phyloP scores from a whole-genome alignment of 2,329 filamentous ascomycete genomes.

The Cercospora sp. region DNA sequence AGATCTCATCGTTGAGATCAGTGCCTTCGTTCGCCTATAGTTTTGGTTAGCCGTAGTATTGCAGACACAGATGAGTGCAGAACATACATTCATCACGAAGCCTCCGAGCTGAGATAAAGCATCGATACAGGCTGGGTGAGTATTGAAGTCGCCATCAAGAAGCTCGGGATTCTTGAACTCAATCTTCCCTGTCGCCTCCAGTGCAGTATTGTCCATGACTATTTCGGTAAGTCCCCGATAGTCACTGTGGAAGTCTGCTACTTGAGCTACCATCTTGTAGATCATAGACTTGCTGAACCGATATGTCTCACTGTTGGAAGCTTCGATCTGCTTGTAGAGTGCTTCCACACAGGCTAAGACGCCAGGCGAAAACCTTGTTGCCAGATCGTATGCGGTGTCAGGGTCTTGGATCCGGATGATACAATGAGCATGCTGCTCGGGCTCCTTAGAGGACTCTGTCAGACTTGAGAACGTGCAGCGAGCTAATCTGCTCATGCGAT shows the following conservation, averaged over 20 bases:
- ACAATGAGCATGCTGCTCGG: not conserved
- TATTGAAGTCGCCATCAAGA: not conserved
- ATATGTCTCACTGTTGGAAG: not conserved
- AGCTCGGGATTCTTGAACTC: not conserved
- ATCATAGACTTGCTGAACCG: not conserved
- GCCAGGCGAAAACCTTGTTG: not conserved
- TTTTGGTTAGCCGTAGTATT: not conserved
- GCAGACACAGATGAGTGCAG: not conserved
- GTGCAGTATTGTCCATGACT: not conserved
- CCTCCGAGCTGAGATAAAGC: slow-evolving; percentile 39
- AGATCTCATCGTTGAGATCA: slow-evolving; percentile 37
- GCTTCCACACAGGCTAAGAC: not conserved
- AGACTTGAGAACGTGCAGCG: not conserved
- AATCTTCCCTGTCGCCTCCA: not conserved
- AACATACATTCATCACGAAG: slow-evolving; percentile 23
- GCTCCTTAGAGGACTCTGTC: not conserved
- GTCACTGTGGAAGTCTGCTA: not conserved
- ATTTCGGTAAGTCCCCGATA: not conserved
- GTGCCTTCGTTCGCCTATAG: slow-evolving; percentile 23
- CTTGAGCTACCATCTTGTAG: not conserved
- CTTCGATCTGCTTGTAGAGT: not conserved
- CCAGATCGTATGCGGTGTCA: not conserved
- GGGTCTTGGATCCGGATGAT: not conserved
- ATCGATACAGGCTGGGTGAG: slow-evolving; percentile 38
- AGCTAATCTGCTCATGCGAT: not conserved